These are phyloP conservation scores for Leucosporidium yakuticum DNA, from an alignment of 768 basidiomycete genomes.

Conservation along the genomic window DNA sequence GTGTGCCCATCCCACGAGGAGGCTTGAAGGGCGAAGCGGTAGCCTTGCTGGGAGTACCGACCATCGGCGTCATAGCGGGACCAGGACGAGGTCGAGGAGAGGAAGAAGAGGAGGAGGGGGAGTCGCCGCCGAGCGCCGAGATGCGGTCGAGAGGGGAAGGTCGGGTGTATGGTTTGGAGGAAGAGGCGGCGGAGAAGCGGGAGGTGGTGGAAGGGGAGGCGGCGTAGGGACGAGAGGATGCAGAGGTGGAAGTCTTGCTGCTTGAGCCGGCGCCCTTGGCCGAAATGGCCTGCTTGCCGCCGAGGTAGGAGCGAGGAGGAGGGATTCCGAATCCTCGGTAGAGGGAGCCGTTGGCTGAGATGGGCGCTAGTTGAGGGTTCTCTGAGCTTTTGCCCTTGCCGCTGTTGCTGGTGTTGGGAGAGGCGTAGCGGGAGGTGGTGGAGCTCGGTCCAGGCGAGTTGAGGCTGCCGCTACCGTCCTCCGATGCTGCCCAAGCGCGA, in stretches of 20 bases:
- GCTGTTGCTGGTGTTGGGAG: background rate
- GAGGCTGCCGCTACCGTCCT: background rate
- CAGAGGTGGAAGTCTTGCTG: background rate
- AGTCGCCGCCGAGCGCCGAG: background rate
- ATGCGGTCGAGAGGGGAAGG: background rate
- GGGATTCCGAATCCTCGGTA: background rate
- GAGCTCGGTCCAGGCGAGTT: background rate
- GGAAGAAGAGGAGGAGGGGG: too few relatives aligned
- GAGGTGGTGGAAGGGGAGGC: background rate
- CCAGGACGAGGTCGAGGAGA: too few relatives aligned
- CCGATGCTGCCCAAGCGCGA: background rate
- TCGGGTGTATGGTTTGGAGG: background rate
- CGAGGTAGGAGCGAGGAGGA: background rate
- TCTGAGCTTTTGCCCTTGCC: background rate
- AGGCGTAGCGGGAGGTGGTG: background rate
- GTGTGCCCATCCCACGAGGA: too few relatives aligned
- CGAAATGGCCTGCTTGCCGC: background rate
- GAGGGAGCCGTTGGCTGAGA: background rate
- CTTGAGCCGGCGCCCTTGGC: background rate
- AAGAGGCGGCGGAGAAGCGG: background rate
- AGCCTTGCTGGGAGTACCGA: too few relatives aligned
- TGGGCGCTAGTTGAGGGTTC: background rate
- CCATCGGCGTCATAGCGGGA: too few relatives aligned
- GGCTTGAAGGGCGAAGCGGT: too few relatives aligned
- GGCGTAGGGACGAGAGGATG: background rate